phyloP scores from a whole-genome alignment of 2,329 filamentous ascomycete genomes.

The Pseudogymnoascus sp. region DNA sequence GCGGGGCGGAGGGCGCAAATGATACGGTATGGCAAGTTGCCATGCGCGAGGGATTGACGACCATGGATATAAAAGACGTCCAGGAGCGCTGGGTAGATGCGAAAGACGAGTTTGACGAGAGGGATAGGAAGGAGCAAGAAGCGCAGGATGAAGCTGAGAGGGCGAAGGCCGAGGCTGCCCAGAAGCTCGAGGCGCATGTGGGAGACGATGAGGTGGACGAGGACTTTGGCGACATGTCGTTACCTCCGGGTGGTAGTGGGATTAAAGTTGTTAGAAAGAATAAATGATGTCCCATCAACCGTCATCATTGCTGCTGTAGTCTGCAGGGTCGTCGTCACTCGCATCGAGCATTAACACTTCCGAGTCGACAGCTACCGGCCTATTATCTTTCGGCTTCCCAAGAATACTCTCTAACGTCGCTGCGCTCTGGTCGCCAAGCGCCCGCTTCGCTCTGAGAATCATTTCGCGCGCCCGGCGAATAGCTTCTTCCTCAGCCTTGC shows the following conservation, averaged over 20 bases:
- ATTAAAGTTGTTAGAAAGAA: constrained; percentile 66
- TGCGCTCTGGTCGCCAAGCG: constrained; percentile 37
- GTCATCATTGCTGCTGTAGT: constrained; percentile 41
- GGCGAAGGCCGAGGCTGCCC: constrained; percentile 31
- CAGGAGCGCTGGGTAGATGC: constrained; percentile 94
- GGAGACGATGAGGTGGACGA: constrained; percentile 36
- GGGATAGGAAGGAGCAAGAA: constrained; percentile 69
- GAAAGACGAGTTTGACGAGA: constrained; percentile 78
- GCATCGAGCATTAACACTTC: constrained; percentile 41
- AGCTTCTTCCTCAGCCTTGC: constrained; percentile 84
- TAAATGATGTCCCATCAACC: constrained; percentile 40
- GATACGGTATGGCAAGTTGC: constrained; percentile 97
- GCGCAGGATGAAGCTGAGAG: constrained; percentile 50
- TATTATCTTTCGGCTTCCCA: constrained; percentile 25
- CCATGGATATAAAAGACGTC: constrained; percentile 80
- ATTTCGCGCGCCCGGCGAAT: constrained; percentile 69
- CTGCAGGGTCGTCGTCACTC: constrained; percentile 43
- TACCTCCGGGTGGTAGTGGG: constrained; percentile 52
- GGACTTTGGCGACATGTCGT: constrained; percentile 46
- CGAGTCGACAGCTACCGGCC: constrained; percentile 28
- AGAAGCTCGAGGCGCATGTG: constrained; percentile 21
- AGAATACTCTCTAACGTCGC: constrained; percentile 38
- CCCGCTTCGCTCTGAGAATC: constrained; percentile 59
- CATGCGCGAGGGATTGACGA: constrained; percentile 68
- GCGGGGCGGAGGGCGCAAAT: constrained; percentile 82